Base-by-base conservation (phyloP, 1,284 basidiomycete species). In the Vanrija sp. region DNA sequence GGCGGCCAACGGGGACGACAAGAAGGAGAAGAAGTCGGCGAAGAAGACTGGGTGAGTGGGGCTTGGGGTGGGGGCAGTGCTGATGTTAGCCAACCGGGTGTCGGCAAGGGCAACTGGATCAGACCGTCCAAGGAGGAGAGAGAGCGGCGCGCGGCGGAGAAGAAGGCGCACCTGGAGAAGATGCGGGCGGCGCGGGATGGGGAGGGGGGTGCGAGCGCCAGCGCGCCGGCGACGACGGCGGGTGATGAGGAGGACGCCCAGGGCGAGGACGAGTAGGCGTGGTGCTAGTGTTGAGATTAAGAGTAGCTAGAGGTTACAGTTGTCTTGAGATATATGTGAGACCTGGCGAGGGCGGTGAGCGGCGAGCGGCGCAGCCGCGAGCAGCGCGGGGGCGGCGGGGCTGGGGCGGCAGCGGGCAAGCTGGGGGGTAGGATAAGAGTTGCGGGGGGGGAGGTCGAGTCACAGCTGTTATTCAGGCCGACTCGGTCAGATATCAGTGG, bases 71-170 rank as follows among this genome's bases (percentile, higher is more conserved):
- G 39, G 10, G 14, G 7, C 18, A 20, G 14, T 10, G 47, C 47
- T 53, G 31, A 47, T 43, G 19, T 6, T 27, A 67, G 64, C n/a
- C 61, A 65, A 58, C 63, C 64, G 0, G 72, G 72, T 18, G 66
- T 72, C 9, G 72, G 72, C 16, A 75, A 73, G 56, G 72, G 72
- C 23, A 75, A 75, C 57, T 75, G 72, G 72, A 65, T 69, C 35
- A 66, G 72, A 10, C 72, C 72, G 19, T 62, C 68, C n/a, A 75
- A 75, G 53, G 69, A 73, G 46, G 70, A 69, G 48, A 54, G 60
- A 24, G 62, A 65, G 18, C 57, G 61, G 24, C 51, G 57, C n/a
- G 62, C 64, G 6, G 67, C 62, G 0, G 67, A 65, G 53, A 69
- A 72, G 49, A 63, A 59, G 53, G 64, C 64, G 19, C 48, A 41